A percentile compares a stretch with the other conserved stretches of the same genome.
Conservation (phyloP, 192 early-diverging fungal genomes). For the Jimgerdemannia flammicorona region DNA sequence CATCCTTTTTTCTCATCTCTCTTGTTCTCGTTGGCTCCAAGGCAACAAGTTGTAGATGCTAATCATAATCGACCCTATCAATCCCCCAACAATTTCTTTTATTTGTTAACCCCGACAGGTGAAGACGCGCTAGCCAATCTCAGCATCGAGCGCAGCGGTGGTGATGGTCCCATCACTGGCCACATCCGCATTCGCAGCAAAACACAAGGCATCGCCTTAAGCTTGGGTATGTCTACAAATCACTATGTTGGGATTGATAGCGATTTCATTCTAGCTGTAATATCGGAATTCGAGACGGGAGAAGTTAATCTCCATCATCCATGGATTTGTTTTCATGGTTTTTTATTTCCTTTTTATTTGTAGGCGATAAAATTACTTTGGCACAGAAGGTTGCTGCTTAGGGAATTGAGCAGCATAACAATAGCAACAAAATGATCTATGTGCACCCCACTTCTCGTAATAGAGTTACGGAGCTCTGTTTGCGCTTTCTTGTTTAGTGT, state of each 20-base stretch:
- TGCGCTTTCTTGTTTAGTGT: too few relatives aligned
- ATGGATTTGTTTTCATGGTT: neutral
- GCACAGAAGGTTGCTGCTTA: constrained; percentile 42
- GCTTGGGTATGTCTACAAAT: constrained; percentile 52
- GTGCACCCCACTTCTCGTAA: too few relatives aligned
- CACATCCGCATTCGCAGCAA: constrained; percentile 98
- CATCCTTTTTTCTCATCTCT: too few relatives aligned
- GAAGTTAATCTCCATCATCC: too few relatives aligned
- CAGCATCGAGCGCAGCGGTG: constrained; percentile 80
- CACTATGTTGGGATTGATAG: constrained; percentile 16
- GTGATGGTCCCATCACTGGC: constrained; percentile 76
- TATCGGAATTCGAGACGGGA: neutral
- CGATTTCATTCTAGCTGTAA: neutral
- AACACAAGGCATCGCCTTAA: constrained; percentile 97
- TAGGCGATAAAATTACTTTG: constrained; percentile 63
- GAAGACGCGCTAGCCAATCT: constrained; percentile 99
- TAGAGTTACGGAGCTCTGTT: too few relatives aligned
- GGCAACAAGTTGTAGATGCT: too few relatives aligned
- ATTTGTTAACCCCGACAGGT: neutral
- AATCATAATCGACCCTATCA: too few relatives aligned
- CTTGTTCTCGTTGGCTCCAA: too few relatives aligned
- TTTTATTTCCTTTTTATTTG: neutral
- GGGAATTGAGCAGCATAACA: neutral
- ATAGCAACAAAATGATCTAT: too few relatives aligned
- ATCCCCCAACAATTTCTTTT: constrained; percentile 5